Conservation (phyloP, 177 flowering plant genomes). For the Vitis hybrid region DNA sequence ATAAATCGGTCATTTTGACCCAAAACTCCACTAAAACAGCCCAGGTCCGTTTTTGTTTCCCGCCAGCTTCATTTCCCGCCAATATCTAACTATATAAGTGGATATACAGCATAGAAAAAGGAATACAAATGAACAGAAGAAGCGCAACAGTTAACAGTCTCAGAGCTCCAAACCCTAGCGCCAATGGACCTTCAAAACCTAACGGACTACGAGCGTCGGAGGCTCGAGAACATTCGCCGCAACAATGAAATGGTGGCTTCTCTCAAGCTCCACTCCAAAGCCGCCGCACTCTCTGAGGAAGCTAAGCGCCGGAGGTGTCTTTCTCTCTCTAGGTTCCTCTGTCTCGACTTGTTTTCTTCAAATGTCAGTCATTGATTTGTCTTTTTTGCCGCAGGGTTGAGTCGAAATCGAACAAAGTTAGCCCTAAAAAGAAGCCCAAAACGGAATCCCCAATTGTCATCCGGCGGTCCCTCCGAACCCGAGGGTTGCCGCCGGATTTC, state of each 20-base stretch:
- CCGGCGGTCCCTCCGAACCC: constrained; percentile 66
- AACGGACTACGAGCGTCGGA: constrained; percentile 71
- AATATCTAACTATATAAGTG: not conserved
- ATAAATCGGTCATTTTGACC: too few relatives aligned
- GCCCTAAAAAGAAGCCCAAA: constrained; percentile 49
- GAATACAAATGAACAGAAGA: not conserved
- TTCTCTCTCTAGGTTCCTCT: constrained; percentile 7
- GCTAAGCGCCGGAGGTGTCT: constrained; percentile 57
- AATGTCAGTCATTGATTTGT: not conserved
- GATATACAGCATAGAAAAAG: not conserved
- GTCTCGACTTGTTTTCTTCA: constrained; percentile 2
- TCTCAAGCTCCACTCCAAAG: constrained; percentile 48
- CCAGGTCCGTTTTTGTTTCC: not conserved
- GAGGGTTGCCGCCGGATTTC: constrained; percentile 61
- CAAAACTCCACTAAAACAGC: too few relatives aligned
- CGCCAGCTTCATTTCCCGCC: constrained; percentile 10
- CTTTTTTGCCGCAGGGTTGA: constrained; percentile 27
- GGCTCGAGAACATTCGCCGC: constrained; percentile 78
- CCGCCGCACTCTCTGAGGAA: constrained; percentile 39
- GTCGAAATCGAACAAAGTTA: constrained; percentile 40
- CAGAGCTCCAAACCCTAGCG: not conserved
- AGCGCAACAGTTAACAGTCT: not conserved
- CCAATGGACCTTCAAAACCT: constrained; percentile 31
- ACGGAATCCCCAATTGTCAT: constrained; percentile 37
- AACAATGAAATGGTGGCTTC: constrained; percentile 66